Conservation (phyloP, 768 basidiomycete genomes). For the Termitomyces titanicus region DNA sequence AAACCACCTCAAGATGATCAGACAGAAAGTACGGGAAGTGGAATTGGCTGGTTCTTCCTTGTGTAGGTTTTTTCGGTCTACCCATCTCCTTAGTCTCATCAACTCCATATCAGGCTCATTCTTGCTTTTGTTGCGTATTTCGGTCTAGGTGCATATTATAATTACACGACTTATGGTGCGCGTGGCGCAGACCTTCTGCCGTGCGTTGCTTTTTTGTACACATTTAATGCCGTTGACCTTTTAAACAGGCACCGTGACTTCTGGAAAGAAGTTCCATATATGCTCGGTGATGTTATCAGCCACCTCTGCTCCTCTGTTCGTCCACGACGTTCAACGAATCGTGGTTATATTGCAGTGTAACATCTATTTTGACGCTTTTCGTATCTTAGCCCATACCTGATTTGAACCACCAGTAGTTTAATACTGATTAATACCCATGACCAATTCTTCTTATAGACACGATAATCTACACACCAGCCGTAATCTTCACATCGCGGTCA, state of each 20-base stretch:
- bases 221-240: constrained; percentile 8
- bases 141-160: constrained; percentile 78
- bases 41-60: constrained; percentile 87
- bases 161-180: constrained; percentile 85
- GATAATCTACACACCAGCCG: neutral
- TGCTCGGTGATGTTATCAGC: constrained; percentile 72
- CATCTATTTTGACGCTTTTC: neutral
- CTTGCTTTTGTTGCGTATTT: constrained; percentile 71
- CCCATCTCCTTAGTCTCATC: neutral
- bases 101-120: constrained; percentile 41
- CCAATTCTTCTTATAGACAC: neutral
- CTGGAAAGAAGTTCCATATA: constrained; percentile 87
- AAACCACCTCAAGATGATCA: constrained; percentile 22
- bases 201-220: constrained; percentile 39
- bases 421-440: constrained; percentile 1
- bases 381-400: neutral
- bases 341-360: constrained; percentile 76
- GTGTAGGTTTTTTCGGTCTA: constrained; percentile 46
- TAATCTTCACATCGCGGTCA: neutral
- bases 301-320: constrained; percentile 75
- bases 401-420: neutral
- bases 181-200: constrained; percentile 80
- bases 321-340: constrained; percentile 56
- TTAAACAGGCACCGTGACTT: constrained; percentile 76
- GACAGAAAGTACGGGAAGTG: constrained; percentile 55